Conservation (phyloP, 257 asterid species). For the Plectranthus barbatus region DNA sequence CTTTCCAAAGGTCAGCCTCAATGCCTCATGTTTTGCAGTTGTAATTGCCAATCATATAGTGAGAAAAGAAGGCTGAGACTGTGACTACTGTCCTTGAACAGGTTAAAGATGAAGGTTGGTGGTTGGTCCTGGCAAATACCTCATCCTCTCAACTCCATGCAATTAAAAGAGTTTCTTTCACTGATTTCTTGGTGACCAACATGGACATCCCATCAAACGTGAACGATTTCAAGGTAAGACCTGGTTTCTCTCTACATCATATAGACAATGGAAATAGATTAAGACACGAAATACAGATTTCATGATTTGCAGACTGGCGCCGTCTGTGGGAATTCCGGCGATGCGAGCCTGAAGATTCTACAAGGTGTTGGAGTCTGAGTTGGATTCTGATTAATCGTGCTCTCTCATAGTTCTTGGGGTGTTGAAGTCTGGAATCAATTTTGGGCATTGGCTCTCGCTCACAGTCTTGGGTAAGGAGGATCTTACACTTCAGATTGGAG, state of each 20-base stretch:
- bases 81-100: slow-evolving; percentile 24
- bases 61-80: slow-evolving; percentile 16
- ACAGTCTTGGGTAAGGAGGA: too few relatives aligned
- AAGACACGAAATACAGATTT: neutral
- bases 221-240: slow-evolving; percentile 44
- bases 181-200: slow-evolving; percentile 38
- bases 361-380: too few relatives aligned
- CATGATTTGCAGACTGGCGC: neutral
- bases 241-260: neutral
- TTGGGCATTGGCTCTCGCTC: too few relatives aligned
- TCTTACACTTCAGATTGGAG: too few relatives aligned
- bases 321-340: too few relatives aligned
- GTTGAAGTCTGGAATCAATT: too few relatives aligned
- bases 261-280: neutral
- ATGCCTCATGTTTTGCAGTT: neutral
- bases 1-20: slow-evolving; percentile 66
- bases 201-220: slow-evolving; percentile 62
- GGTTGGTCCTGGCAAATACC: slow-evolving; percentile 80
- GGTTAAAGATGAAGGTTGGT: slow-evolving; percentile 99
- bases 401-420: too few relatives aligned
- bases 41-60: neutral
- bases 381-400: too few relatives aligned
- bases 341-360: too few relatives aligned
- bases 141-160: slow-evolving; percentile 63
- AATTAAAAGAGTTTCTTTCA: slow-evolving; percentile 73